Conservation (phyloP, 352 stramenopile genomes). For the Phytophthora melonis region DNA sequence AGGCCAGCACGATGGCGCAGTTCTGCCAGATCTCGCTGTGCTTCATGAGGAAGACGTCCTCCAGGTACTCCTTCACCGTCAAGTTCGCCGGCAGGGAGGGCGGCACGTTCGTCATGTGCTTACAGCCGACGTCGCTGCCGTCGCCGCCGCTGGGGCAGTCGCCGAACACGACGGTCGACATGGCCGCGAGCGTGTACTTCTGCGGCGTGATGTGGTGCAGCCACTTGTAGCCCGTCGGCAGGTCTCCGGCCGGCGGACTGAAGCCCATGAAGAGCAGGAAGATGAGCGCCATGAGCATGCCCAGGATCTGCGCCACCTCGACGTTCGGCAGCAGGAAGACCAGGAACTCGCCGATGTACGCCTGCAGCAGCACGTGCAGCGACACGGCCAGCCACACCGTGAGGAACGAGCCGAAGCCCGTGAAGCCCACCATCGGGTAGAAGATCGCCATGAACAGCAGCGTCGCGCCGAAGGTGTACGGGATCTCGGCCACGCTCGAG, state of each 20-base stretch:
- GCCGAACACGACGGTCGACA: slow-evolving; percentile 16
- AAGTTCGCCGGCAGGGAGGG: slow-evolving; percentile 1
- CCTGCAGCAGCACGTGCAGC: slow-evolving; percentile 44
- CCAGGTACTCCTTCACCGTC: slow-evolving; percentile 52
- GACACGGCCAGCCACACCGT: slow-evolving; percentile 53
- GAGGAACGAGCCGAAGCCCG: slow-evolving; percentile 59
- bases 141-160: slow-evolving; percentile 12
- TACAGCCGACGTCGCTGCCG: slow-evolving; percentile 1
- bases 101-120: slow-evolving; percentile 19
- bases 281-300: slow-evolving; percentile 4
- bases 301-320: slow-evolving; percentile 16
- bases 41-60: slow-evolving; percentile 13
- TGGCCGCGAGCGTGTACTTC: slow-evolving; percentile 15
- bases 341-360: slow-evolving; percentile 47
- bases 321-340: slow-evolving; percentile 30
- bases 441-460: slow-evolving; percentile 31
- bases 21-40: slow-evolving; percentile 34
- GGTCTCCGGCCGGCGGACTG: slow-evolving; percentile 7
- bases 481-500: slow-evolving; percentile 24
- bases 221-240: slow-evolving; percentile 13
- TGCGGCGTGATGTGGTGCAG: slow-evolving; percentile 14
- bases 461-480: slow-evolving; percentile 19
- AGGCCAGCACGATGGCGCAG: neutral
- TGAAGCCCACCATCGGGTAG: slow-evolving; percentile 36
- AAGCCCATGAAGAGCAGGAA: slow-evolving; percentile 13